These are phyloP conservation scores for Porpolomopsis calyptriformis DNA, from an alignment of 768 basidiomycete species.

Conservation along the genomic window DNA sequence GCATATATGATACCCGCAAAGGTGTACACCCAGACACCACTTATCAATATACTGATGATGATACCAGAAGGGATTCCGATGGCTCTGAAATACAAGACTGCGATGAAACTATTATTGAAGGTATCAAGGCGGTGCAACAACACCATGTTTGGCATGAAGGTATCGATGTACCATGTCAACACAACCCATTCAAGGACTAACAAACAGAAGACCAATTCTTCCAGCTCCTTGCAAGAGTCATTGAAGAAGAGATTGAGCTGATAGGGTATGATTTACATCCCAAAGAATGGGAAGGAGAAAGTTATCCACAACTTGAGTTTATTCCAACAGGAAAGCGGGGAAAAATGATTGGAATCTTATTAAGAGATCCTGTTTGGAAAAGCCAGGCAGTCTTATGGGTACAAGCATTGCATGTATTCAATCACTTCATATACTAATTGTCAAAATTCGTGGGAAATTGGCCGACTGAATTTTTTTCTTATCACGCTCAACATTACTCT, in stretches of 20 bases:
- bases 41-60: not conserved
- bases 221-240: not conserved
- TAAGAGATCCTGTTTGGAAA: conserved; percentile 4
- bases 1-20: conserved; percentile 2
- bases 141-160: not conserved
- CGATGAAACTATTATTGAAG: not conserved
- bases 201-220: not conserved
- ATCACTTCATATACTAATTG: not conserved
- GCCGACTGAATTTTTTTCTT: not conserved
- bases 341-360: conserved; percentile 5
- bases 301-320: conserved; percentile 7
- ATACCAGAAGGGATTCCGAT: not conserved
- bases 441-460: not conserved
- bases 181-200: not conserved
- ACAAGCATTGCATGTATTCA: not conserved
- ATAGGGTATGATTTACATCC: conserved; percentile 9
- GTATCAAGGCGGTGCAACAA: not conserved
- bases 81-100: not conserved
- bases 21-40: not conserved
- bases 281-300: conserved; percentile 10
- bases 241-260: conserved; percentile 2
- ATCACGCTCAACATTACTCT: not conserved
- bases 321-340: conserved; percentile 4
- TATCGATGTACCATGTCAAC: not conserved
- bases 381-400: not conserved